Conservation (phyloP, 1,284 basidiomycete genomes). For the Cryptococcus maquisensis region DNA sequence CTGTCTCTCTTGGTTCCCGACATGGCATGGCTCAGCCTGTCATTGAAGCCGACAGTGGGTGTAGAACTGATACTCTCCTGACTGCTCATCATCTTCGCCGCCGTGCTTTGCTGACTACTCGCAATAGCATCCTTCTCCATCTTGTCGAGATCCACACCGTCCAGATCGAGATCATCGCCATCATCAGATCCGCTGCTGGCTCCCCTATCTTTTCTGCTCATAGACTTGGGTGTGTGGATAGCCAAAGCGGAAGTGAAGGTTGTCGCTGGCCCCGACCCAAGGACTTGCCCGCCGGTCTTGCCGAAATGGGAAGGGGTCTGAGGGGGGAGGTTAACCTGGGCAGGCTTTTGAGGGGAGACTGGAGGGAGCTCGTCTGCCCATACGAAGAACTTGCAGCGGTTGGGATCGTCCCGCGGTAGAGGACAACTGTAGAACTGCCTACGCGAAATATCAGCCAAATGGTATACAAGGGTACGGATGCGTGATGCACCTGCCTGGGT, state of each 20-base stretch:
- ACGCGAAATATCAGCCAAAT: neutral
- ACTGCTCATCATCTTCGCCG: neutral
- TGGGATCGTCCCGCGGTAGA: constrained; percentile 26
- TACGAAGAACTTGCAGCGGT: constrained; percentile 43
- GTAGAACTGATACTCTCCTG: neutral
- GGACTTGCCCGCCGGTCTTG: neutral
- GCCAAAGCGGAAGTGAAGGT: neutral
- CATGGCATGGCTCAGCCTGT: neutral
- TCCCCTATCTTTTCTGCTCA: neutral
- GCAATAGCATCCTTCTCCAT: constrained; percentile 36
- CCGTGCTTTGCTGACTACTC: constrained; percentile 6
- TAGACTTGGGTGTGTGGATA: neutral
- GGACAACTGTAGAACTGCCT: constrained; percentile 42
- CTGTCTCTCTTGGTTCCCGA: constrained; percentile 19
- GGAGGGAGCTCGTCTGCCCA: constrained; percentile 37
- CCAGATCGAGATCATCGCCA: constrained; percentile 38
- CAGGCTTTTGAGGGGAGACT: neutral
- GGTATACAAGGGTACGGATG: neutral
- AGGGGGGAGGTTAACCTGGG: neutral
- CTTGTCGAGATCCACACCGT: constrained; percentile 30
- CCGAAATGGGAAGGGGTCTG: constrained; percentile 1
- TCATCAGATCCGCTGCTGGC: constrained; percentile 4
- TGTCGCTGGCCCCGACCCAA: neutral
- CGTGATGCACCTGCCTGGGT: neutral
- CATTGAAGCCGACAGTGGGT: neutral